Evolutionary conservation across 345 rosid genomes (phyloP), one percentile per base, ranked within the genome.

Genomic region (Populus euphratica): DNA sequence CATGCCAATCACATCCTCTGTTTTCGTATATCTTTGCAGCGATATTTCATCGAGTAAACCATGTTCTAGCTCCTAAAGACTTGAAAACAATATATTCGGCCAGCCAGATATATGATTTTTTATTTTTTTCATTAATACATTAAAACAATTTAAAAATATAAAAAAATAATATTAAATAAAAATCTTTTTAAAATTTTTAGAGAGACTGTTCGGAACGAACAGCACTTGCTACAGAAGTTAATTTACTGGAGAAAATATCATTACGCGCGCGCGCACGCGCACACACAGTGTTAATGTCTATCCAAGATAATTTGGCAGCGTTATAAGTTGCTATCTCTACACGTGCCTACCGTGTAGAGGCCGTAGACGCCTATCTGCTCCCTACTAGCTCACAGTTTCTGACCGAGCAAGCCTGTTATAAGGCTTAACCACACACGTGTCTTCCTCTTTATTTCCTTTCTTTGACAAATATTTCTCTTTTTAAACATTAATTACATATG

Each of bases 1-100:
- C 86, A 81, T 84, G 88, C 83, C 76, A 8, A 21, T 65, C 65
- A 23, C 63, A 11, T 56, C 29, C 27, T n/a, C 63, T n/a, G 14
- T 56, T 56, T 56, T n/a, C 27, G 23, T n/a, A 11, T 10, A 25
- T n/a, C 23, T 10, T 10, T 9, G 6, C 29, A 3, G 11, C 12
- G 5, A 23, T 11, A 59, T 0, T 59, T 23, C 29, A 59, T 1
- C 0, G 29, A 25, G 6, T 4, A 59, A 59, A 59, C 64, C 20
- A 20, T 2, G 18, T 20, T 2, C 7, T 20, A 20, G 59, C 18
- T 6, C 59, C 59, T 20, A 20, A 52, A 52, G 59, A 2, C 2
- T 20, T 8, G 20, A 18, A 6, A 6, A 52, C 18, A 20, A 0
- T 18, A 20, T 6, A 20, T 52, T 50, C 0, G 21, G 18, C 54